Base-by-base conservation (phyloP, 2,329 filamentous ascomycete species). In the Talaromyces sp. region DNA sequence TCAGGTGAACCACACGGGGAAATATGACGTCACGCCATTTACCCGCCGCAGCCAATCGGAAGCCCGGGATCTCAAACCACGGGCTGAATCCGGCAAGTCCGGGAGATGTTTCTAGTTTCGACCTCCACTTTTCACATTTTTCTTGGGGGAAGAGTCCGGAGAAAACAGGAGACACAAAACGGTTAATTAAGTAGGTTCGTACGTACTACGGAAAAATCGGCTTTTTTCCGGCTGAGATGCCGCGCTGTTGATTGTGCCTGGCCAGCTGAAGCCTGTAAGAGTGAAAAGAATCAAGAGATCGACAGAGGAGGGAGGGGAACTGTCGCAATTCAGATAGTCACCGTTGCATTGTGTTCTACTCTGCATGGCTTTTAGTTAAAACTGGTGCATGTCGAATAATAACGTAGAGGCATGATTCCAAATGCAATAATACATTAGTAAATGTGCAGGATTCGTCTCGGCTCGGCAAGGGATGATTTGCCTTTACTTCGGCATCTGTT, bases 1-100 rank as follows among this genome's bases (percentile, higher is more conserved):
- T 19, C 0, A 47, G 2, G 19, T 25, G 22, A 25, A 25, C 13
- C 8, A 36, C 15, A n/a, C 33, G 19, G 58, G 19, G 7, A n/a
- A 52, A 28, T 54, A 51, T 33, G 55, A 47, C 25, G 42, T 47
- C 55, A 44, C 13, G 10, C 17, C 1, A 25, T 47, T 47, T 2
- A 1, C 17, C 13, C 17, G 55, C 22, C 2, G 9, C 49, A 32
- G 52, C 60, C 60, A 62, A 62, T 62, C 60, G 60, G 60, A 62
- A 17, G 56, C 60, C 30, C 60, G 60, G 60, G 42, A 62, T 52
- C 11, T 5, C 9, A 39, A 13, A 10, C 19, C 17, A 5, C 49
- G 3, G 11, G 17, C 49, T 30, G 49, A 53, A 53, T 30, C 49
- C 49, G 49, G 49, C 49, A 53, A 53, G 25, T 53, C 49, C 49